A percentile compares a stretch with the other conserved stretches of the same genome.
Conservation (phyloP, 2,329 filamentous ascomycete species). For the Cordyceps cicadae region DNA sequence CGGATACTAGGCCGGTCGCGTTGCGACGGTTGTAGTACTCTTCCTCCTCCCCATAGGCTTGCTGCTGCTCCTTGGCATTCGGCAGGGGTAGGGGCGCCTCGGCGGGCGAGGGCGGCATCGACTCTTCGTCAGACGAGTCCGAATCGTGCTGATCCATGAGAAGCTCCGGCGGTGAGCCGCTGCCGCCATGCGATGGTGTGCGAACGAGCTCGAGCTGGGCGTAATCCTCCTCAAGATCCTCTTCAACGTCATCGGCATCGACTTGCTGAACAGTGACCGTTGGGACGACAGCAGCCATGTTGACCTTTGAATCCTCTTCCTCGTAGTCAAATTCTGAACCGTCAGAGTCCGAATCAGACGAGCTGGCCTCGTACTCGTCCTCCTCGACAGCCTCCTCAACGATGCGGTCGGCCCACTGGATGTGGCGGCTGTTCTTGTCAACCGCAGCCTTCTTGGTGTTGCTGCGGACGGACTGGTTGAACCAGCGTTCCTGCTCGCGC, state of each 20-base stretch:
- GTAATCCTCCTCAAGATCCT: constrained; percentile 54
- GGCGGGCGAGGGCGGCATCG: constrained; percentile 66
- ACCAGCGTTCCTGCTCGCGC: constrained; percentile 92
- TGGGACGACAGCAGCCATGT: constrained; percentile 37
- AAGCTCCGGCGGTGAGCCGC: constrained; percentile 60
- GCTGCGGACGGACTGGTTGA: constrained; percentile 87
- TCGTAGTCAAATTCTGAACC: constrained; percentile 33
- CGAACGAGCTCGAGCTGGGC: constrained; percentile 59
- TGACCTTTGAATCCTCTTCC: constrained; percentile 45
- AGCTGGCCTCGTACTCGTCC: constrained; percentile 51
- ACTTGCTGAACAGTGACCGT: constrained; percentile 31
- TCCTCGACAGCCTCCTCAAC: constrained; percentile 41
- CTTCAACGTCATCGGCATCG: constrained; percentile 37
- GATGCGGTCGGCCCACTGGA: constrained; percentile 80
- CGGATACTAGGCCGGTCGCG: constrained; percentile 41
- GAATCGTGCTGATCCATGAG: constrained; percentile 58
- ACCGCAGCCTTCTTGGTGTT: constrained; percentile 21
- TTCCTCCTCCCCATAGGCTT: constrained; percentile 36
- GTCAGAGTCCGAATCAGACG: constrained; percentile 29
- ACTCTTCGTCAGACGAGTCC: constrained; percentile 66
- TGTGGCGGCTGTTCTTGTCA: constrained; percentile 52
- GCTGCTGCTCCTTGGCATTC: constrained; percentile 27
- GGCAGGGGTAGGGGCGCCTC: constrained; percentile 50
- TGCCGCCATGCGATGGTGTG: constrained; percentile 55
- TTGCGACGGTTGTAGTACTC: constrained; percentile 47